phyloP scores from a whole-genome alignment of 768 basidiomycete species.

The Termitomyces sp. region DNA sequence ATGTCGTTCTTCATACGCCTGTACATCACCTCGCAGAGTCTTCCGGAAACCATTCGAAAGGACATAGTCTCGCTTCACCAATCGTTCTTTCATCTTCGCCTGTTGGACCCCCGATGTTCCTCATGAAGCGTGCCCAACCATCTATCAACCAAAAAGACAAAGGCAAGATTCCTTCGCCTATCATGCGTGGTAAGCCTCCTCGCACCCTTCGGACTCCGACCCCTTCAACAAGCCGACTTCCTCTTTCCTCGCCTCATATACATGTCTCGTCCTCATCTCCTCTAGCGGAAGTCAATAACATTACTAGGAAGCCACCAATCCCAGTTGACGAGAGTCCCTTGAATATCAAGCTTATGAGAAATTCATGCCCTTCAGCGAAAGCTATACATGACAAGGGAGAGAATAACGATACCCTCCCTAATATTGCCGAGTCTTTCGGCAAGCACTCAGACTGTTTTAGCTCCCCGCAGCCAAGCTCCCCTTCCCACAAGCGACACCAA shows the following conservation, averaged over 20 bases:
- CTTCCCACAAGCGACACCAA: not conserved
- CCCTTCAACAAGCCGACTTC: constrained; percentile 3
- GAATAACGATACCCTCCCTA: not conserved
- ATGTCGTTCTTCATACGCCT: not conserved
- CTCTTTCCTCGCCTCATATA: not conserved
- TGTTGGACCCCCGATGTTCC: not conserved
- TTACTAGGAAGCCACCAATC: not conserved
- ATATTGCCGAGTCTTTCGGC: not conserved
- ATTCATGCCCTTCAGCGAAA: not conserved
- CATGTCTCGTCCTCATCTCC: constrained; percentile 1
- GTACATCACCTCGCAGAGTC: constrained; percentile 10
- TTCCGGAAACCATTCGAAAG: not conserved
- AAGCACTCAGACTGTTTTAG: not conserved
- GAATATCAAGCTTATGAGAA: not conserved
- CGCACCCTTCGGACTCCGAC: not conserved
- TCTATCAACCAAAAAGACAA: no score
- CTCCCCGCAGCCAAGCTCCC: not conserved
- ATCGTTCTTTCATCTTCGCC: constrained; percentile 20
- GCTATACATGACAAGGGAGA: no score
- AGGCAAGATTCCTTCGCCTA: not conserved
- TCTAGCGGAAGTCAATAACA: constrained; percentile 11
- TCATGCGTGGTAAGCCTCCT: not conserved
- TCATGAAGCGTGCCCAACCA: not conserved
- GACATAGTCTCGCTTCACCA: constrained; percentile 18
- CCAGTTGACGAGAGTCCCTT: not conserved